Evolutionary conservation across 345 rosid genomes (phyloP), one percentile per base, ranked within the genome.

Genomic region (Dipteronia dyeriana): DNA sequence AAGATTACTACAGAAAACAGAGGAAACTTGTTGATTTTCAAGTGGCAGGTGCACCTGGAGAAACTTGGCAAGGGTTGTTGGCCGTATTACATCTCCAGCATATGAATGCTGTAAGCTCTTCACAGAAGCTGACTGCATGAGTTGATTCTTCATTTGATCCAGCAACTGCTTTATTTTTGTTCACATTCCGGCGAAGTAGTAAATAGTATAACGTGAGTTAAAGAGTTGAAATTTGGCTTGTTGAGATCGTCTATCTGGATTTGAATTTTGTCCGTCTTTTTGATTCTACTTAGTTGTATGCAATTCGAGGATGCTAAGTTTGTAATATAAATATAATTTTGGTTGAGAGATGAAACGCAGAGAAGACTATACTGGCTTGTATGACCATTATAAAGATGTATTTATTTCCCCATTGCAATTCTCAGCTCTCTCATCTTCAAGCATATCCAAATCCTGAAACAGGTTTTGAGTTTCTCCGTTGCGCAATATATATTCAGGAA

Each of bases 11-110:
- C 83, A 76, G 79, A 78, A 90, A 81, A 79, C 94, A 92, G 79
- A 87, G 83, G 86, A 94, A 94, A 79, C 97, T 96, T 60, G 73
- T 96, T 1, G 89, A 96, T 82, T 88, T 91, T 80, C 89, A 89
- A 78, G 89, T 88, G 26, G 87, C 86, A 17, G 83, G 78, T 79
- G 95, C 90, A 31, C 85, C 97, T 5, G 90, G 85, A 64, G 97
- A 94, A 81, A 84, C 93, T 68, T 96, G 99, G 99, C 89, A 85
- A 41, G 90, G 97, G 26, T 86, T 96, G 83, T 84, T 96, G 86
- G 91, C 93, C 47, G 97, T 93, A 8, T 81, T 96, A 54, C 97
- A 83, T 81, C 93, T 94, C 74, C 88, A 88, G 84, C 87, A 83
- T 51, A 63, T 80, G 72, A 86, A 91, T 78, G 85, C 85, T 78